Conservation (phyloP, 176 grass and related monocot species). For the Rhynchospora breviuscula region DNA sequence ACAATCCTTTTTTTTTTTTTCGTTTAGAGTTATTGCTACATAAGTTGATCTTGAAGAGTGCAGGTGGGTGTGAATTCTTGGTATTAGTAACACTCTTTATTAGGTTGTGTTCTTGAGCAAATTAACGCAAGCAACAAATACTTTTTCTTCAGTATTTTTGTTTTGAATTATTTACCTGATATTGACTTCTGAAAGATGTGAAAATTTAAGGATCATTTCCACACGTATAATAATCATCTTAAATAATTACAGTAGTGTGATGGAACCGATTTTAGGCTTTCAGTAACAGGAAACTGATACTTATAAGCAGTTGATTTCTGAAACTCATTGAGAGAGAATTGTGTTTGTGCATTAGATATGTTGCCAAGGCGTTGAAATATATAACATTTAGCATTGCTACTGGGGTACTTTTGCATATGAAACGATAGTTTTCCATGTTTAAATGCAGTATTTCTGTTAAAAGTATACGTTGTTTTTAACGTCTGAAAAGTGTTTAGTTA, state of each 20-base stretch:
- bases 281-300: not conserved
- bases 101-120: not conserved
- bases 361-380: not conserved
- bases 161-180: not conserved
- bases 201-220: not conserved
- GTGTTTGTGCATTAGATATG: not conserved
- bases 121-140: not conserved
- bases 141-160: not conserved
- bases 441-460: not conserved
- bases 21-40: not conserved
- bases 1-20: not conserved
- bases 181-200: not conserved
- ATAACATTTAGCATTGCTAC: not conserved
- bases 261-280: not conserved
- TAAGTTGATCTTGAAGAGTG: not conserved
- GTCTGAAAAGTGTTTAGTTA: not conserved
- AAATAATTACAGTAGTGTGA: not conserved
- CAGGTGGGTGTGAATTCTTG: not conserved
- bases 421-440: not conserved
- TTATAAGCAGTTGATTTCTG: not conserved
- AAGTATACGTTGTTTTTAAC: not conserved
- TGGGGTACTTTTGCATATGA: not conserved
- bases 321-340: not conserved
- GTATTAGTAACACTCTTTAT: not conserved
- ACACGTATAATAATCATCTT: not conserved